These are phyloP conservation scores for Wickerhamomyces pijperi DNA, from an alignment of 805 yeast species.

Conservation along the genomic window DNA sequence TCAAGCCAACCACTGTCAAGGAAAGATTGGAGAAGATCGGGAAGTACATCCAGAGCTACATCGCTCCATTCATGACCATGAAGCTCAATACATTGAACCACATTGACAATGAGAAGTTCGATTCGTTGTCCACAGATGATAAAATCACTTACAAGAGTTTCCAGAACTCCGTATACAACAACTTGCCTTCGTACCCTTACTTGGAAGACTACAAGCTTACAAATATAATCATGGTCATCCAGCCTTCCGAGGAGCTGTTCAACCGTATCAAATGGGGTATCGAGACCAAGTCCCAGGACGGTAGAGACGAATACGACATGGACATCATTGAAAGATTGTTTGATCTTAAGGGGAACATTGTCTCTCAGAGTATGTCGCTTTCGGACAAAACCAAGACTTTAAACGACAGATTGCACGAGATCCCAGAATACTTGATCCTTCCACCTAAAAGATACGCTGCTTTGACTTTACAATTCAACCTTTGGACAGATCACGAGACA, in stretches of 20 bases:
- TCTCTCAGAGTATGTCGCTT: background rate
- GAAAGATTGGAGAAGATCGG: conserved; percentile 12
- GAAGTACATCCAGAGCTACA: conserved; percentile 1
- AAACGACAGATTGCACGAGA: conserved; percentile 5
- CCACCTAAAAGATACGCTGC: conserved; percentile 43
- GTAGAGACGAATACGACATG: conserved; percentile 41
- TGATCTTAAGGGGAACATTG: conserved; percentile 11
- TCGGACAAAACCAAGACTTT: background rate
- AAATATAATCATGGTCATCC: conserved; percentile 49
- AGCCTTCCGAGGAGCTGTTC: conserved; percentile 28
- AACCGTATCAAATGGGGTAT: conserved; percentile 12
- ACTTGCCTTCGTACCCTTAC: conserved; percentile 24
- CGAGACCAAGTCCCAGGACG: conserved; percentile 20
- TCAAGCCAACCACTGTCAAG: conserved; percentile 13
- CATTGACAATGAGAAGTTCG: background rate
- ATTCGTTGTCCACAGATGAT: background rate
- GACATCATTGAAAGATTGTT: conserved; percentile 32
- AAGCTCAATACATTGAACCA: background rate
- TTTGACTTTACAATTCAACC: conserved; percentile 36
- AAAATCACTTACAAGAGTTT: conserved; percentile 5
- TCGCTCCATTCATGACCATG: conserved; percentile 2
- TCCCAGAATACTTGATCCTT: conserved; percentile 24
- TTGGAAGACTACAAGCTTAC: conserved; percentile 22
- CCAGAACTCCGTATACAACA: conserved; percentile 23
- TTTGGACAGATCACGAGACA: conserved; percentile 25